Evolutionary conservation across 2,329 filamentous ascomycete species (phyloP), one percentile per base, ranked within the genome.

Genomic region (Volutella citrinella): DNA sequence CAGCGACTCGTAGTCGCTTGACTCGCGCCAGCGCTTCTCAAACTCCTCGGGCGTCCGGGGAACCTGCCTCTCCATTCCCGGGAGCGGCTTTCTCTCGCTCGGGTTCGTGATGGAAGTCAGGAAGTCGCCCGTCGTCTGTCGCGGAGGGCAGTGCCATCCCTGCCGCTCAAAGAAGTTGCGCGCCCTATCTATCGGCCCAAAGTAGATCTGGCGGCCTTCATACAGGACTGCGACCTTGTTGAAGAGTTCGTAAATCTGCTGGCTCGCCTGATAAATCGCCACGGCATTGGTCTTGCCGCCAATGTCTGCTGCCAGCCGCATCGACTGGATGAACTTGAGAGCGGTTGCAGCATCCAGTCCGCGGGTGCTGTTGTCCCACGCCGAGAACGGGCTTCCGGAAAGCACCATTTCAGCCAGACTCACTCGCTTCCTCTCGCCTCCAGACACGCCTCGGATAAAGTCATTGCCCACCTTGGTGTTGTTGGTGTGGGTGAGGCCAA

Each of bases 401-500:
- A 89, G 66, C 40, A 83, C 74, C 46, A 86, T 87, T 60, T 93
- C 87, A 2, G 84, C 85, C 42, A 93, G 88, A 27, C 80, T 85
- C 6, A 94, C 87, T 56, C 88, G 80, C 65, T 93, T 90, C 36
- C 81, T 70, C 56, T 87, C 82, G 22, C 83, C 82, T 17, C 82
- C 83, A 7, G 75, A 81, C 1, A 86, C 75, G 30, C 86, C 86
- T 2, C 83, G 78, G 10, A 89, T 71, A 26, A 84, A 78, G 46
- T 87, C 82, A 40, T 87, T 80, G 7, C 86, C 86, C 10, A 90
- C 82, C 48, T 82, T 84, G 7, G 85, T 89, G 40, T 81, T 73
- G 48, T 83, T 68, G 0, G 82, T 85, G 49, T 89, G 83, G 21
- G 76, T 77, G 19, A 89, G 77, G 46, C 83, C 83, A 49, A 87